Evolutionary conservation across 2,329 filamentous ascomycete genomes (phyloP).

Genomic region (Penicillium palitans): DNA sequence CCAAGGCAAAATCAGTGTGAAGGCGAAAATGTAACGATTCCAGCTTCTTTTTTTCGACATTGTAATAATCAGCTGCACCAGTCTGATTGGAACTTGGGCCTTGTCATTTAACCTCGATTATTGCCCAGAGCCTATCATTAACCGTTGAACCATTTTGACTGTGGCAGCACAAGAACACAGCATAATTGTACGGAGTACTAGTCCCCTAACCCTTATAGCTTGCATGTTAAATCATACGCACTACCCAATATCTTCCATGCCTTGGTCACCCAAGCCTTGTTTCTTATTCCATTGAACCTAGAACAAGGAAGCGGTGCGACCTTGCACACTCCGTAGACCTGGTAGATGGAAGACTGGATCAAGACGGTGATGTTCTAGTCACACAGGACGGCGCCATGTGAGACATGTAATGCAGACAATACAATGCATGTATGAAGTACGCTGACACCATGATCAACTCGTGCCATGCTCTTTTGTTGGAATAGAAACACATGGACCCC

Average conservation of each 20-base stretch:
- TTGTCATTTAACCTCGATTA: conserved; percentile 6
- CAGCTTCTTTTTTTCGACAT: neutral
- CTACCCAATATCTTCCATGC: neutral
- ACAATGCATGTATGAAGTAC: conserved; percentile 9
- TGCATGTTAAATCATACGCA: neutral
- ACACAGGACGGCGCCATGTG: conserved; percentile 25
- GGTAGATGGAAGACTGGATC: conserved; percentile 22
- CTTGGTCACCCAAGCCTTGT: neutral
- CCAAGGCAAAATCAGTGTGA: neutral
- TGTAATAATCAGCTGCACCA: conserved; percentile 1
- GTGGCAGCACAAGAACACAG: conserved; percentile 6
- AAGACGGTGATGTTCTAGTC: conserved; percentile 15
- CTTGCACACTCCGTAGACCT: conserved; percentile 16
- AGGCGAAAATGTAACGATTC: neutral
- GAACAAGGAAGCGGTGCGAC: conserved; percentile 16
- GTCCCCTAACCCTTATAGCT: neutral
- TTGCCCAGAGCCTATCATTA: conserved; percentile 2
- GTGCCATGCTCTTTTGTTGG: conserved; percentile 9
- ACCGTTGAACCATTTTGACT: neutral
- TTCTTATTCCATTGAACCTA: conserved; percentile 4
- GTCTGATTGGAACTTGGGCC: conserved; percentile 16
- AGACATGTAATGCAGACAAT: conserved; percentile 31
- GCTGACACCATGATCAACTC: conserved; percentile 6
- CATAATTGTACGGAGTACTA: neutral
- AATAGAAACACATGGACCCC: conserved; percentile 8